Conservation (phyloP, 805 yeast genomes). For the Lachancea mirantina region DNA sequence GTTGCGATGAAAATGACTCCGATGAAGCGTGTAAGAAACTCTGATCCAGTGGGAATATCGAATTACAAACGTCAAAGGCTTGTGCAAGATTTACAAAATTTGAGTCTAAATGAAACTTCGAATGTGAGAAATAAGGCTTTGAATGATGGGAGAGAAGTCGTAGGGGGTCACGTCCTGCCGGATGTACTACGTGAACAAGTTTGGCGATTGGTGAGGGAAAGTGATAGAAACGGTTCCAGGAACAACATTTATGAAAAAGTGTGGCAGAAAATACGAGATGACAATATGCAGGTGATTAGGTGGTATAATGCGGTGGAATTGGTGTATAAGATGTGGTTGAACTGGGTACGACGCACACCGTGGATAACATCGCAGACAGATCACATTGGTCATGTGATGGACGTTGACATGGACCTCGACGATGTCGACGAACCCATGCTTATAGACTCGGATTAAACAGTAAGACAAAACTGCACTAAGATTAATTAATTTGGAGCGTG, state of each 20-base stretch:
- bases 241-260: constrained; percentile 20
- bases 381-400: constrained; percentile 15
- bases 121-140: background rate
- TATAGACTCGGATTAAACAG: constrained; percentile 3
- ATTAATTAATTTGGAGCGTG: constrained; percentile 8
- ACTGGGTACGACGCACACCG: constrained; percentile 27
- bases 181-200: constrained; percentile 4
- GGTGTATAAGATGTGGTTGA: constrained; percentile 25
- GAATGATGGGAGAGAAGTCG: background rate
- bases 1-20: too few relatives aligned
- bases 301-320: constrained; percentile 21
- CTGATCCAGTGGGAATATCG: constrained; percentile 21
- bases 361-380: too few relatives aligned
- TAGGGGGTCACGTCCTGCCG: background rate
- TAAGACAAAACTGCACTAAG: constrained; percentile 5
- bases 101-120: constrained; percentile 15
- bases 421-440: constrained; percentile 10
- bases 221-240: constrained; percentile 5
- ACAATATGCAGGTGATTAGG: constrained; percentile 22
- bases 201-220: constrained; percentile 7
- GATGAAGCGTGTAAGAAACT: constrained; percentile 25
- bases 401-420: constrained; percentile 7
- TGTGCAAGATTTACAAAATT: constrained; percentile 27
- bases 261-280: constrained; percentile 21
- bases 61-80: constrained; percentile 31